These are phyloP conservation scores for Plasmodium berghei DNA, from an alignment of 169 alveolate genomes.

Conservation along the genomic window DNA sequence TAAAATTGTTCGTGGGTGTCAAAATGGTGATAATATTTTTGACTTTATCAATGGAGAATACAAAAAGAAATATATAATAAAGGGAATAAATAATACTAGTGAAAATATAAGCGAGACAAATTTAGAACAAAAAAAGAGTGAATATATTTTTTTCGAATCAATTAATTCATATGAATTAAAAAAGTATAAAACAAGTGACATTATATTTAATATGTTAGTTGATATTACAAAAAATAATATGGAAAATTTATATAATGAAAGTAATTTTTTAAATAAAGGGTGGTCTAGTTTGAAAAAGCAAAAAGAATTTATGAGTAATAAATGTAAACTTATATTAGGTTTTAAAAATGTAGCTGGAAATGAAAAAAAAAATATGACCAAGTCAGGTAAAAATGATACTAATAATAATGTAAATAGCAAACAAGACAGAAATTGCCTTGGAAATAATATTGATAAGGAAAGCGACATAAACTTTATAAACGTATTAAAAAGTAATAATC, in stretches of 20 bases:
- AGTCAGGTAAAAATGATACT: neutral
- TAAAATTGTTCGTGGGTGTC: neutral
- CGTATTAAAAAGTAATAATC: conserved; percentile 19
- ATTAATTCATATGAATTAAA: conserved; percentile 44
- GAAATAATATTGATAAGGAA: neutral
- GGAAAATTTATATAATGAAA: conserved; percentile 77
- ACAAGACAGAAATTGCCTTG: neutral
- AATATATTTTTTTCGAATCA: conserved; percentile 20
- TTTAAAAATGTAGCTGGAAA: neutral
- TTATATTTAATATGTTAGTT: neutral
- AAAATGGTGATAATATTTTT: conserved; percentile 12
- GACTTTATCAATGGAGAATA: conserved; percentile 9
- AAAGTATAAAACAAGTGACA: neutral
- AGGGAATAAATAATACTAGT: neutral
- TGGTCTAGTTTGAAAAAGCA: conserved; percentile 80
- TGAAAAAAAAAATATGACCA: neutral
- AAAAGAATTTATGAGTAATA: conserved; percentile 76
- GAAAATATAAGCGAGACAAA: neutral
- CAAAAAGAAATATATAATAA: neutral
- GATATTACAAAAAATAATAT: conserved; percentile 78
- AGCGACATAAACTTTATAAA: neutral
- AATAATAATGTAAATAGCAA: neutral
- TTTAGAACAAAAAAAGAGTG: neutral
- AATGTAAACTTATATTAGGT: conserved; percentile 51
- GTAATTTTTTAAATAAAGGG: conserved; percentile 79